Percentiles rank a stretch among this genome's conserved stretches.
These are phyloP conservation scores for Lichtheimia corymbifera DNA, from an alignment of 371 early-diverging fungal species.

Conservation along the genomic window DNA sequence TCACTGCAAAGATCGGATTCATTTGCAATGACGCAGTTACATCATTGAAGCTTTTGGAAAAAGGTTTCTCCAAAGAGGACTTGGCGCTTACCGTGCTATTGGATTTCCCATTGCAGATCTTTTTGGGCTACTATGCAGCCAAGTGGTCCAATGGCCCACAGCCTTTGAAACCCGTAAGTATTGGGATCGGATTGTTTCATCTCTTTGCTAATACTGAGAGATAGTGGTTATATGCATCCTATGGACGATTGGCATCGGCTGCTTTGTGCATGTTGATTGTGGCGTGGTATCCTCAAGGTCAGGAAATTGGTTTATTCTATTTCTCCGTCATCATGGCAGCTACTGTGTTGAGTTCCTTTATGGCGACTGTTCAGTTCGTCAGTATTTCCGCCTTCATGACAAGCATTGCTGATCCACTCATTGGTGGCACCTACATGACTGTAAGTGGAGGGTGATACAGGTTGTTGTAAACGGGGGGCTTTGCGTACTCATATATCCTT, in stretches of 20 bases:
- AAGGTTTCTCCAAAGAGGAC: conserved; percentile 94
- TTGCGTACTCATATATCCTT: not conserved
- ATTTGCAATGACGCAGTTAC: conserved; percentile 94
- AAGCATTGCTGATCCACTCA: conserved; percentile 92
- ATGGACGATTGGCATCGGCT: conserved; percentile 80
- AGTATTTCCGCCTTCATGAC: conserved; percentile 94
- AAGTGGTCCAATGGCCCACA: conserved; percentile 88
- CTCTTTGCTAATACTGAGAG: not conserved
- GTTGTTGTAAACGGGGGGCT: not conserved
- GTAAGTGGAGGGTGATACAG: conserved; percentile 35
- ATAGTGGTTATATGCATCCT: conserved; percentile 92
- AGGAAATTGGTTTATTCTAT: conserved; percentile 67
- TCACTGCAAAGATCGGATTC: conserved; percentile 92
- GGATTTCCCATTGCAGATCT: conserved; percentile 94
- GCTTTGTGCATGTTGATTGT: conserved; percentile 87
- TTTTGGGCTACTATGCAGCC: conserved; percentile 96
- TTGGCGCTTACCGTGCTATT: conserved; percentile 89
- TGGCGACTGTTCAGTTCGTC: conserved; percentile 94
- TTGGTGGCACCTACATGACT: conserved; percentile 98
- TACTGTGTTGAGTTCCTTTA: conserved; percentile 85
- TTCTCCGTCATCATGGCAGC: conserved; percentile 80
- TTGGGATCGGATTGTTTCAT: not conserved
- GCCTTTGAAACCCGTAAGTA: conserved; percentile 83
- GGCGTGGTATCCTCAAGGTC: conserved; percentile 71
- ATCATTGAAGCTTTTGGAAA: conserved; percentile 90